phyloP scores from a whole-genome alignment of 1,139 yeast genomes.

The Petasospora rhodanensis region DNA sequence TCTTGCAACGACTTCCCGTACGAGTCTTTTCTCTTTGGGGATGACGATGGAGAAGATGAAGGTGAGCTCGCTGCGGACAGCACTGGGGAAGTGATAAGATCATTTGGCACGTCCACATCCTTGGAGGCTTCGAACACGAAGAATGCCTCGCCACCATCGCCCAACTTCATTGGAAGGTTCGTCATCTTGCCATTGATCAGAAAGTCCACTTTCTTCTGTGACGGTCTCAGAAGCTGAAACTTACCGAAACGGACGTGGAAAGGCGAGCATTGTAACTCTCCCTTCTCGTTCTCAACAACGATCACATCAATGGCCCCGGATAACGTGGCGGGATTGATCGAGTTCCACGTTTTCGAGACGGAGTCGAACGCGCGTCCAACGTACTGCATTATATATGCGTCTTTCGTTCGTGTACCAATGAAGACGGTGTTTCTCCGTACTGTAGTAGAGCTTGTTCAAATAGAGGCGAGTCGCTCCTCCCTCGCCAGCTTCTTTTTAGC shows the following conservation, averaged over 20 bases:
- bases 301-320: conserved; percentile 97
- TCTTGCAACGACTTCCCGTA: conserved; percentile 35
- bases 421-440: no score
- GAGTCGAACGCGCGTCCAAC: conserved; percentile 93
- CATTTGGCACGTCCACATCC: conserved; percentile 58
- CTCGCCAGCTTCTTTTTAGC: no score
- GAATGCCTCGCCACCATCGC: conserved; percentile 98
- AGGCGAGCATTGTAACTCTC: conserved; percentile 85
- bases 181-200: conserved; percentile 79
- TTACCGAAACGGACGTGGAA: conserved; percentile 96
- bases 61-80: conserved; percentile 77
- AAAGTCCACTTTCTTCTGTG: conserved; percentile 89
- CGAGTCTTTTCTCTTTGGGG: conserved; percentile 19
- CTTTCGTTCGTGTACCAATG: no score
- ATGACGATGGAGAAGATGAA: conserved; percentile 43
- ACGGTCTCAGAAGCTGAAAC: conserved; percentile 89
- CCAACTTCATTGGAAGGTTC: conserved; percentile 89
- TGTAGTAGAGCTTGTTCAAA: no score
- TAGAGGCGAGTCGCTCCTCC: no score
- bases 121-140: conserved; percentile 86
- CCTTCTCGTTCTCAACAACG: conserved; percentile 89
- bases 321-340: conserved; percentile 91
- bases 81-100: conserved; percentile 88
- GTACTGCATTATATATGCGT: conserved; percentile 77
- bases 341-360: conserved; percentile 95